Conservation (phyloP, 2,329 filamentous ascomycete genomes). For the Fusarium marasasianum region DNA sequence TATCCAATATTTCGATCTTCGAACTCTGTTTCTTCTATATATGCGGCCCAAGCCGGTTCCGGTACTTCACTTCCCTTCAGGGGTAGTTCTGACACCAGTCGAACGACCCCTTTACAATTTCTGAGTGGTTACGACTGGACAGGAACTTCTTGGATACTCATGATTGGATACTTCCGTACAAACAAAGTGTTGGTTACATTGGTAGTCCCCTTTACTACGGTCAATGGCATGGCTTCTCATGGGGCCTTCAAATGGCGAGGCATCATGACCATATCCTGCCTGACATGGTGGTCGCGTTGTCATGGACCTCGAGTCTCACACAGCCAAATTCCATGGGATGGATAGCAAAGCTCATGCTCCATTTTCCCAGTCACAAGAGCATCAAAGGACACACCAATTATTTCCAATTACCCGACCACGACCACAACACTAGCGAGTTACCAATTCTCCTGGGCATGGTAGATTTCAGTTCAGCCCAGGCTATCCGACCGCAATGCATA, state of each 20-base stretch:
- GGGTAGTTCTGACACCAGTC: not conserved
- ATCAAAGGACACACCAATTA: not conserved
- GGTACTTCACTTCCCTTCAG: not conserved
- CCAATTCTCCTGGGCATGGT: not conserved
- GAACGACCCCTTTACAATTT: too few relatives aligned
- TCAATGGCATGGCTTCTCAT: not conserved
- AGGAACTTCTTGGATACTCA: constrained; percentile 2
- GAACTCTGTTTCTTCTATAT: constrained; percentile 28
- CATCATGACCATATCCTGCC: not conserved
- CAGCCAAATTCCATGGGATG: not conserved
- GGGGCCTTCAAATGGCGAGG: too few relatives aligned
- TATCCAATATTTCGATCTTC: not conserved
- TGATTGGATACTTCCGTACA: not conserved
- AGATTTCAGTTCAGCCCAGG: too few relatives aligned
- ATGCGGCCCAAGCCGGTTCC: constrained; percentile 16
- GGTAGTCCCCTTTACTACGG: too few relatives aligned
- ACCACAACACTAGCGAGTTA: not conserved
- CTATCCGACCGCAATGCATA: too few relatives aligned
- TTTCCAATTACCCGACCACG: not conserved
- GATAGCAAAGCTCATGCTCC: not conserved
- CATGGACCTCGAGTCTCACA: not conserved
- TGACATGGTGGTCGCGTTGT: not conserved
- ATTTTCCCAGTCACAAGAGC: too few relatives aligned
- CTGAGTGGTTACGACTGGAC: not conserved
- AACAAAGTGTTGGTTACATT: not conserved